Conservation (phyloP, 148 eudicot species). For the Limonium bicolor region DNA sequence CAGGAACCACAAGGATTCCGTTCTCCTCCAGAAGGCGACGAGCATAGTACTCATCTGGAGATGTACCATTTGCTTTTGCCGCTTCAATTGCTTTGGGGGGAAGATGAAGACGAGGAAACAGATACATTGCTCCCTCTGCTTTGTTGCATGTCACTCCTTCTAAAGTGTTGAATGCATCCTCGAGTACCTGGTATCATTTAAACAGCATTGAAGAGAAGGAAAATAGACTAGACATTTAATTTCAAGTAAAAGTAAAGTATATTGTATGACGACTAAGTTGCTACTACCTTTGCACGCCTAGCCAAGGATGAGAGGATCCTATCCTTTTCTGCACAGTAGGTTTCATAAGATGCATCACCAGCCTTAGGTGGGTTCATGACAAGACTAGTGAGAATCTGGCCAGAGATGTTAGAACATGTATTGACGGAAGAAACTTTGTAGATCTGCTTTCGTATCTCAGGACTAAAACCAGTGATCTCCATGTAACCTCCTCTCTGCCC, state of each 20-base stretch:
- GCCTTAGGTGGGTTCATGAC: slow-evolving; percentile 96
- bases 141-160: slow-evolving; percentile 89
- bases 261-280: background rate
- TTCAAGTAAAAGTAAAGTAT: background rate
- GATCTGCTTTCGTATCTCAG: slow-evolving; percentile 74
- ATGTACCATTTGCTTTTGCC: slow-evolving; percentile 51
- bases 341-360: slow-evolving; percentile 84
- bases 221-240: background rate
- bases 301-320: slow-evolving; percentile 82
- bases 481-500: slow-evolving; percentile 97
- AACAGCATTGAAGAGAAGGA: background rate
- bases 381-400: slow-evolving; percentile 92
- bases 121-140: slow-evolving; percentile 97
- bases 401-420: slow-evolving; percentile 78
- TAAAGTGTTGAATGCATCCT: slow-evolving; percentile 68
- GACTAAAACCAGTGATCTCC: slow-evolving; percentile 90
- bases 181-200: slow-evolving; percentile 35
- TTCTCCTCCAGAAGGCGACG: slow-evolving; percentile 58
- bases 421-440: slow-evolving; percentile 93
- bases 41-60: slow-evolving; percentile 79
- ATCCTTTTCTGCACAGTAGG: slow-evolving; percentile 61
- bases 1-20: slow-evolving; percentile 82
- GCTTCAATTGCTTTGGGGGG: slow-evolving; percentile 72
- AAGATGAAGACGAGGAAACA: slow-evolving; percentile 61
- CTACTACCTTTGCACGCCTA: slow-evolving; percentile 78